Evolutionary conservation across 192 early-diverging fungal genomes (phyloP).

Genomic region (Thamnidium elegans): DNA sequence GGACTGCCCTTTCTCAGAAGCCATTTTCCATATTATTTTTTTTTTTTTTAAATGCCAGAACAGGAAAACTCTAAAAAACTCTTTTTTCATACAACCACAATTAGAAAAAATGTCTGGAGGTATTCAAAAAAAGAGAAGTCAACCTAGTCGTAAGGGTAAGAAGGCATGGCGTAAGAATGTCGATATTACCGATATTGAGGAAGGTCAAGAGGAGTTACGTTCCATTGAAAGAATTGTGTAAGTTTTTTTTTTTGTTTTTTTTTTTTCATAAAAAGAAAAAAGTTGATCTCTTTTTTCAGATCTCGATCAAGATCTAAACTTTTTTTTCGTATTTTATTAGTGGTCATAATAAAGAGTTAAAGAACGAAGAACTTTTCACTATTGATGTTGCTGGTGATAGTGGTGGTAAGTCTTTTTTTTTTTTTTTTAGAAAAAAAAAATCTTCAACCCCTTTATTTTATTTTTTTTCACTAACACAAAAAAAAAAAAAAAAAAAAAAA

Average conservation of each 20-base stretch:
- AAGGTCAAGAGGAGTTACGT: constrained; percentile 62
- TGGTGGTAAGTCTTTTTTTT: constrained; percentile 34
- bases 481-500: too few relatives aligned
- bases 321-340: background rate
- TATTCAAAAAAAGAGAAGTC: too few relatives aligned
- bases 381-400: constrained; percentile 68
- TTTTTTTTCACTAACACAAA: too few relatives aligned
- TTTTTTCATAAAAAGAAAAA: too few relatives aligned
- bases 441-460: background rate
- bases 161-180: constrained; percentile 93
- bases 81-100: too few relatives aligned
- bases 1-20: too few relatives aligned
- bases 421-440: background rate
- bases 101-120: too few relatives aligned
- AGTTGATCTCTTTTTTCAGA: background rate
- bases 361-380: constrained; percentile 60
- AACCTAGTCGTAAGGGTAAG: constrained; percentile 77
- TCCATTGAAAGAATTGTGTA: constrained; percentile 81
- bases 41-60: too few relatives aligned
- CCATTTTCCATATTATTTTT: too few relatives aligned
- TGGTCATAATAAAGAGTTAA: constrained; percentile 16
- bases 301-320: background rate
- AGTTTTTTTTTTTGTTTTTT: constrained; percentile 15
- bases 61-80: too few relatives aligned
- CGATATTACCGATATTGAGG: constrained; percentile 77